Evolutionary conservation across 768 basidiomycete genomes (phyloP).

Genomic region (Suillus placidus): DNA sequence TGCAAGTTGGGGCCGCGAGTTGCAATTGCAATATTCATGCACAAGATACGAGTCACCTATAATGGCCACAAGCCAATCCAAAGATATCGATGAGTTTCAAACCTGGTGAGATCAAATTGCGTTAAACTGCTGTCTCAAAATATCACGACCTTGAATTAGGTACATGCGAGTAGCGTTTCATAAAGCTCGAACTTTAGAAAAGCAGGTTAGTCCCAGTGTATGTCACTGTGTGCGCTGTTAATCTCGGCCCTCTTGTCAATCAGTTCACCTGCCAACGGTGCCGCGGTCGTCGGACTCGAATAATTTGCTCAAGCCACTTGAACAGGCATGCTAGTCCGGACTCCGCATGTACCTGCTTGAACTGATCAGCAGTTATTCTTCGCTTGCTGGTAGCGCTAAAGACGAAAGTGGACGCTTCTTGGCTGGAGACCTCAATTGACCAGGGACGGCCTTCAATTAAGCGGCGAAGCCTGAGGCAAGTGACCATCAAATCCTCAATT

Average conservation of each 20-base stretch:
- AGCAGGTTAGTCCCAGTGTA: not conserved
- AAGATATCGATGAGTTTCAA: no score
- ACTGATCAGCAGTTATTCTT: not conserved
- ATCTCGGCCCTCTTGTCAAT: not conserved
- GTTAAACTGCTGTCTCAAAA: not conserved
- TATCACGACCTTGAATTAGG: not conserved
- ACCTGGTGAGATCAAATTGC: not conserved
- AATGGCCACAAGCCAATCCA: no score
- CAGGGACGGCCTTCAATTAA: not conserved
- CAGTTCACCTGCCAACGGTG: slow-evolving; percentile 1
- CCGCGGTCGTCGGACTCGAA: slow-evolving; percentile 3
- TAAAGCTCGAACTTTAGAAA: not conserved
- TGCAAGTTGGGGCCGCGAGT: not conserved
- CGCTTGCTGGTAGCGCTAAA: not conserved
- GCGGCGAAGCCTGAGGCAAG: not conserved
- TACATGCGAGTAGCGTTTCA: not conserved
- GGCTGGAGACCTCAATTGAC: not conserved
- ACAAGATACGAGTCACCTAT: not conserved
- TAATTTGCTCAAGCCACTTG: not conserved
- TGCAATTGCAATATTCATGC: no score
- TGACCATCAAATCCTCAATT: not conserved
- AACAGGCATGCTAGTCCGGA: no score
- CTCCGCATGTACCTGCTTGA: not conserved
- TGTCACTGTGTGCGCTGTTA: not conserved
- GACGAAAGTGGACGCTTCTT: not conserved